These are phyloP conservation scores for Cnidoscolus chayamansa DNA, from an alignment of 441 rosid species.

Conservation along the genomic window DNA sequence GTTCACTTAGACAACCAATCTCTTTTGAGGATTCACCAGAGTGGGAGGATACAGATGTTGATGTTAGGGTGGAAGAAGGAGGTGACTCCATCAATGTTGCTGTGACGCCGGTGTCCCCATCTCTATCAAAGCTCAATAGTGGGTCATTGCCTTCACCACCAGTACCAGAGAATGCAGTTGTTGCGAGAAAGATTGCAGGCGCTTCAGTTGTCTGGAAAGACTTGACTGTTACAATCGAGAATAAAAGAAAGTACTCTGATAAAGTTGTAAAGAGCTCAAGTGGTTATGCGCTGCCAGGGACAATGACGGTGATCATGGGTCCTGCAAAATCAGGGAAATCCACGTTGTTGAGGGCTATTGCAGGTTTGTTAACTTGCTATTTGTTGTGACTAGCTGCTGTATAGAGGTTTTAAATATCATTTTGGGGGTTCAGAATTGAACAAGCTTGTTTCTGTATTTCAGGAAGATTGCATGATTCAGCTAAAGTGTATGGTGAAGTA, in stretches of 20 bases:
- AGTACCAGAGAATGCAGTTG: conserved; percentile 52
- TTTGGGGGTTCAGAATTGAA: conserved; percentile 18
- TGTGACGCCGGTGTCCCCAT: conserved; percentile 74
- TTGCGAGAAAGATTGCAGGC: conserved; percentile 76
- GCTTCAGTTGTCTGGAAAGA: conserved; percentile 94
- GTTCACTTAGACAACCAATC: conserved; percentile 85
- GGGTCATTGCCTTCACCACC: no score
- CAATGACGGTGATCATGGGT: conserved; percentile 98
- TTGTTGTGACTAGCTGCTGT: conserved; percentile 2
- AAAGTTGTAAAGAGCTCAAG: no score
- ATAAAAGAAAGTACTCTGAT: no score
- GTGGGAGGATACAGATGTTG: conserved; percentile 92
- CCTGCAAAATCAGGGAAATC: conserved; percentile 99
- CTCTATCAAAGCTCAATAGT: no score
- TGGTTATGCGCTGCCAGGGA: conserved; percentile 96
- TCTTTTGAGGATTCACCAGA: conserved; percentile 98
- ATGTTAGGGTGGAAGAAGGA: conserved; percentile 72
- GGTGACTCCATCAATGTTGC: conserved; percentile 77
- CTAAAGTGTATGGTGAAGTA: conserved; percentile 81
- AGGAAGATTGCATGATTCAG: conserved; percentile 83
- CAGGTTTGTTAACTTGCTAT: conserved; percentile 49
- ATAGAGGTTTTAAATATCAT: neutral
- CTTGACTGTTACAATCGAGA: no score
- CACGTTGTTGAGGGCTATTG: conserved; percentile 81
- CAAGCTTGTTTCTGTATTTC: conserved; percentile 28